Base-by-base conservation (phyloP, 129 eudicot species). In the Apium graveolens region DNA sequence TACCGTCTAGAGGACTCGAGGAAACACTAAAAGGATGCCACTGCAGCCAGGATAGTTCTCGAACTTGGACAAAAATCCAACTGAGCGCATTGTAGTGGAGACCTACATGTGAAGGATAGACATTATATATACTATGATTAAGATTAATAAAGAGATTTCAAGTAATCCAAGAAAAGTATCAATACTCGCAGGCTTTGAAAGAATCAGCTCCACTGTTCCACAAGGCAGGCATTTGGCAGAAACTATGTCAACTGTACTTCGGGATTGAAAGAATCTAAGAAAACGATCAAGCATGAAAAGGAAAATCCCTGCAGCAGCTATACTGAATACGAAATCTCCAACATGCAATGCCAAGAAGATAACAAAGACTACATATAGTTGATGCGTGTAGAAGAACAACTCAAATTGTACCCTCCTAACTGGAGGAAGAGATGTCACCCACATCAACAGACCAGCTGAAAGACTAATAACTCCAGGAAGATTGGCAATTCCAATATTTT, bases 11-110 rank as follows among this genome's bases (percentile, higher is more conserved):
- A 77, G 98, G 97, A 75, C 97, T 93, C 32, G 98, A 93, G n/a
- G 97, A 91, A 34, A 93, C 98, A 80, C 97, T 93, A 32, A 93
- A 93, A 29, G 98, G 96, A 80, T 93, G 98, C 98, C 98, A 93
- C 66, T 93, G 96, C 66, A 93, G 83, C 91, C 88, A 88, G 45
- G 97, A 93, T 49, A 93, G 72, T 41, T 91, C 96, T 75, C 91
- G 88, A 78, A 91, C 79, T 84, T 88, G 97, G 74, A 93, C 65
- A 62, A 93, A 93, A 74, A 91, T 83, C 91, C 94, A 89, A 68
- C 97, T 83, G 35, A 91, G 93, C n/a, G 98, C 97, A 79, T 93
- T 93, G 85, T 93, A 93, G 46, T 46, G 88, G 57, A 93, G 79
- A 78, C 82, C 97, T 93, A 70, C 72, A 85, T 76, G 31, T 6